A percentile compares a stretch with the other conserved stretches of the same genome.
Conservation (phyloP, 78 protist species). For the Planoprotostelium fungivorum region DNA sequence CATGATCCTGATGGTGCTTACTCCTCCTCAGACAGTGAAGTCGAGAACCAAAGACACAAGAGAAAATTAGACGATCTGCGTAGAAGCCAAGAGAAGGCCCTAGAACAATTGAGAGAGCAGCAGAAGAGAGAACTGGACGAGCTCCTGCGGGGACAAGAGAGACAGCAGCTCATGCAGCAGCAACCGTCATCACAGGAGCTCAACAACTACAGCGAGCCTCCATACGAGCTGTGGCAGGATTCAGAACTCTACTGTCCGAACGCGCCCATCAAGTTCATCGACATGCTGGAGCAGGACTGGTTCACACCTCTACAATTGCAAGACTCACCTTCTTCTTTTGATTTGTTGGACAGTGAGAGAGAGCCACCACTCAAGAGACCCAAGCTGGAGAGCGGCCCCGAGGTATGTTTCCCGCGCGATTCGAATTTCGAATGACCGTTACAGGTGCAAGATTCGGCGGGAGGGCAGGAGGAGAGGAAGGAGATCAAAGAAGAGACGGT, state of each 20-base stretch:
- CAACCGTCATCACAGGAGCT: not conserved
- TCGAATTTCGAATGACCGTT: no score
- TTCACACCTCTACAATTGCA: not conserved
- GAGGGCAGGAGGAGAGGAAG: no score
- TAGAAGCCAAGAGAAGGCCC: no score
- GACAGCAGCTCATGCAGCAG: not conserved
- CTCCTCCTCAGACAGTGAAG: no score
- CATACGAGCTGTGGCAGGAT: not conserved
- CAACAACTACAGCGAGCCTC: not conserved
- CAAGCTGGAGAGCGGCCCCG: not conserved
- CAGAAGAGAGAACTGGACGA: not conserved
- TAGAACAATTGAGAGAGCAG: not conserved
- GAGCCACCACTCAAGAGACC: not conserved
- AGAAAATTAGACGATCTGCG: no score
- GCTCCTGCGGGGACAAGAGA: not conserved
- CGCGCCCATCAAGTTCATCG: not conserved
- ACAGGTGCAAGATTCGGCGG: no score
- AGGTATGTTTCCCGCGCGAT: no score
- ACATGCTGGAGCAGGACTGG: not conserved
- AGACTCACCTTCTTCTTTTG: not conserved
- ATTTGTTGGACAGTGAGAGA: not conserved
- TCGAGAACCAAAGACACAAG: no score
- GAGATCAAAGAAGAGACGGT: no score
- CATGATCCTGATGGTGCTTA: not conserved
- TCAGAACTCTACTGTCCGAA: not conserved